Conservation (phyloP, 163 green algal genomes). For the Prototheca stagnorum region DNA sequence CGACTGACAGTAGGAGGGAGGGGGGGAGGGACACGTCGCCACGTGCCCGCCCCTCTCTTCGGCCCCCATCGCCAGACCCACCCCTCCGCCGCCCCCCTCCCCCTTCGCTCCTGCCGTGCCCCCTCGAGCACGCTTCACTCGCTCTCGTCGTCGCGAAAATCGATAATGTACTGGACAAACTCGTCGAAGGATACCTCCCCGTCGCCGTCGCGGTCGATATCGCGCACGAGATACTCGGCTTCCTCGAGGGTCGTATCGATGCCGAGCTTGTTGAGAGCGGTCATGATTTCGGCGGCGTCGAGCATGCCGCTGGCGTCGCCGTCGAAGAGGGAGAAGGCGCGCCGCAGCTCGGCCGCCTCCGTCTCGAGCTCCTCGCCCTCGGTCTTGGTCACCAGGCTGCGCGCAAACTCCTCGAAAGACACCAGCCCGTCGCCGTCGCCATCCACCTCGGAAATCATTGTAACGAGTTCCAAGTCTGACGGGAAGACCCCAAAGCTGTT, state of each 20-base stretch:
- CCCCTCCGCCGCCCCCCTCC: too few species aligned
- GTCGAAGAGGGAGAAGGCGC: constrained; percentile 14
- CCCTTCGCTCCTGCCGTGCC: too few species aligned
- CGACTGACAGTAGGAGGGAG: too few species aligned
- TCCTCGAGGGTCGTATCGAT: not conserved
- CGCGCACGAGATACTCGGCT: constrained; percentile 2
- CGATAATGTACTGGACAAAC: constrained; percentile 9
- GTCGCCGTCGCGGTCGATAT: constrained; percentile 8
- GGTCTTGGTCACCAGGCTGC: not conserved
- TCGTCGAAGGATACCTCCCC: constrained; percentile 11
- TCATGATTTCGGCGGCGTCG: not conserved
- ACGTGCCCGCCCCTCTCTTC: too few species aligned
- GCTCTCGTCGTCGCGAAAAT: not conserved
- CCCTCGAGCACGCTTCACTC: not conserved
- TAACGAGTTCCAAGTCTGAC: too few species aligned
- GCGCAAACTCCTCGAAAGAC: too few species aligned
- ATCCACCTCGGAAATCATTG: not conserved
- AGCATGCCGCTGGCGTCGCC: constrained; percentile 1
- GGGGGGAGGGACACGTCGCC: too few species aligned
- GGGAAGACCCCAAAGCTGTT: too few species aligned
- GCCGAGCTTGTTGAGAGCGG: constrained; percentile 7
- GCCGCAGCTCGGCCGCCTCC: not conserved
- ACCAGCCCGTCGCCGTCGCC: not conserved
- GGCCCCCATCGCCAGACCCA: too few species aligned
- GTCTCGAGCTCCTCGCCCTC: too few species aligned